Evolutionary conservation across 495 filamentous ascomycete species (phyloP).

Genomic region (Bryoglossum gracile): DNA sequence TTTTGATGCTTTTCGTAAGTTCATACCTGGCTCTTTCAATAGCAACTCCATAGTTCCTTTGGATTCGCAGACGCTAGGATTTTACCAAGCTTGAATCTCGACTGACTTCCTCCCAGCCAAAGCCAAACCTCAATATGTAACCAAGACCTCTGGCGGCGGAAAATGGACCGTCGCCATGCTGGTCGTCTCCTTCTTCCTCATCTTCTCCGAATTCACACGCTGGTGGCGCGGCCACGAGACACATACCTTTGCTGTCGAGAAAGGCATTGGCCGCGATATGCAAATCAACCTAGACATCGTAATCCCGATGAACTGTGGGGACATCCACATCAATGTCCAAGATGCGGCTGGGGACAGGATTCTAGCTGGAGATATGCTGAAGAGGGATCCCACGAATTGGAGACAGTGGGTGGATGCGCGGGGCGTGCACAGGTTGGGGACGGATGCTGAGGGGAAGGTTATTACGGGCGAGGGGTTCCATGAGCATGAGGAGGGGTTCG

Average conservation of each 20-base stretch:
- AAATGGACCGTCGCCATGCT: conserved; percentile 87
- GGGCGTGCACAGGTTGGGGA: conserved; percentile 59
- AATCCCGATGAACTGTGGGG: conserved; percentile 79
- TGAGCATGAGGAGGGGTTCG: conserved; percentile 49
- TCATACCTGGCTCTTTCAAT: background rate
- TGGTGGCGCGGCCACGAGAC: conserved; percentile 79
- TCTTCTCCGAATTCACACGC: conserved; percentile 65
- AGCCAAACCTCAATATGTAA: conserved; percentile 87
- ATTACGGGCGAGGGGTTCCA: conserved; percentile 47
- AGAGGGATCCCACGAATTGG: conserved; percentile 74
- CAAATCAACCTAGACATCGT: conserved; percentile 96
- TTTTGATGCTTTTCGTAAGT: conserved; percentile 96
- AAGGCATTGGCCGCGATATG: conserved; percentile 76
- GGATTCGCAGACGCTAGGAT: background rate
- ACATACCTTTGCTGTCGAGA: conserved; percentile 91
- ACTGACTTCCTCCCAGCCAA: conserved; percentile 56
- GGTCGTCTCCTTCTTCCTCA: conserved; percentile 60
- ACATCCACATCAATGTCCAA: conserved; percentile 94
- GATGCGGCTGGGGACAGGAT: conserved; percentile 90
- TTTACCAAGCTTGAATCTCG: background rate
- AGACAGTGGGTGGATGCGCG: conserved; percentile 66
- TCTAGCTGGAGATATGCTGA: conserved; percentile 67
- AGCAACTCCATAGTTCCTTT: background rate
- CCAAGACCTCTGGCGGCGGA: conserved; percentile 72
- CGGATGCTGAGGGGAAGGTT: conserved; percentile 37